Percentiles rank a stretch among this genome's conserved stretches.
Evolutionary conservation across 495 filamentous ascomycete genomes (phyloP).

Genomic region (Aspergillus nidulans): DNA sequence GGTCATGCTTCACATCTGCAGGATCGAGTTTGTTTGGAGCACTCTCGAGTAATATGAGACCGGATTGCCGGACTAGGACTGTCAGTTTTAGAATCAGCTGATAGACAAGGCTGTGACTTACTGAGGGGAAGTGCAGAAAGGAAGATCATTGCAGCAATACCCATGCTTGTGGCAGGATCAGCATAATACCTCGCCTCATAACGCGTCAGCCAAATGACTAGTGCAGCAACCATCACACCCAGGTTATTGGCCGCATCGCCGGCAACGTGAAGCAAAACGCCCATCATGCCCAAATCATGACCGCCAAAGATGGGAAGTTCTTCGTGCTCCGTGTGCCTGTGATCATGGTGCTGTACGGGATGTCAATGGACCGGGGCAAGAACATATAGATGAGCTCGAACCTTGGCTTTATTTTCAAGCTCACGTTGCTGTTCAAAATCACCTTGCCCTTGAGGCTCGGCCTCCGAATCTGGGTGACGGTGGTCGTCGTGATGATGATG

Average conservation of each 20-base stretch:
- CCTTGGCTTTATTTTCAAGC: not conserved
- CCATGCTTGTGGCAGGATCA: slow-evolving; percentile 43
- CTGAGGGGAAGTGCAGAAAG: slow-evolving; percentile 35
- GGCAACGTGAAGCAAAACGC: slow-evolving; percentile 45
- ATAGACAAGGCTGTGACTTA: slow-evolving; percentile 5
- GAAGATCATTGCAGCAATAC: slow-evolving; percentile 44
- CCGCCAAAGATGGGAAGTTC: not conserved
- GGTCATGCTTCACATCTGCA: slow-evolving; percentile 73
- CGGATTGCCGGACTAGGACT: slow-evolving; percentile 28
- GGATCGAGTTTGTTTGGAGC: slow-evolving; percentile 71
- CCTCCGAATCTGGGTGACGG: not conserved
- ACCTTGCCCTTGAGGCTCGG: not conserved
- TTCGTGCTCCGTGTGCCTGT: slow-evolving; percentile 52
- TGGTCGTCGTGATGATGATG: slow-evolving; percentile 8
- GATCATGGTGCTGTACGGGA: slow-evolving; percentile 38
- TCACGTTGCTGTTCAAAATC: slow-evolving; percentile 19
- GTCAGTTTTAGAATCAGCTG: not conserved
- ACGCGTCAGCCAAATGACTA: slow-evolving; percentile 39
- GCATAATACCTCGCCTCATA: slow-evolving; percentile 40
- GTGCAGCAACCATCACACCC: slow-evolving; percentile 39
- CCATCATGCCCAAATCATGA: slow-evolving; percentile 41
- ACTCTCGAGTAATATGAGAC: slow-evolving; percentile 72
- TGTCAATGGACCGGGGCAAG: not conserved
- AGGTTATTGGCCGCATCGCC: slow-evolving; percentile 45
- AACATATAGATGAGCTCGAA: not conserved